Base-by-base conservation (phyloP, 192 early-diverging fungal genomes). In the Cladochytrium replicatum region DNA sequence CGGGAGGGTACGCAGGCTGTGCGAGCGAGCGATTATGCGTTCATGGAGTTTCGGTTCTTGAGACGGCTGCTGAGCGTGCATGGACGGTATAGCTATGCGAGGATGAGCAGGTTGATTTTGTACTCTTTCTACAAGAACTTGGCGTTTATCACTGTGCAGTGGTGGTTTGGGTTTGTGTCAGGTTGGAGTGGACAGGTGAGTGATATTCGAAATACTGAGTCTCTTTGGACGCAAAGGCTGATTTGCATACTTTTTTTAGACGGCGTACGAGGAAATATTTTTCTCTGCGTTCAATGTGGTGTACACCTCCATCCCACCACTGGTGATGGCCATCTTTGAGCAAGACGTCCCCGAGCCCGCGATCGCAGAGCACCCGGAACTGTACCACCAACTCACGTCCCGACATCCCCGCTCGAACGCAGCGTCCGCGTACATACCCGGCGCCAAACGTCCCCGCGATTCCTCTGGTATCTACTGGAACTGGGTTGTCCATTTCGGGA, bases 81-180 rank as follows among this genome's bases (percentile, higher is more conserved):
- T 46, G 78, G 78, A 2, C 58, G 75, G 31, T 78, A 52, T 48
- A 61, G 52, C 31, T 67, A 62, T 43, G 48, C 55, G 41, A 47
- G 70, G 41, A 29, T 77, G 26, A 37, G 50, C 9, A 32, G 50
- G 13, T 42, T 76, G 44, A 69, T 80, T 24, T 59, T 63, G 15
- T 75, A 67, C 52, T 63, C 41, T 4, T 76, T 80, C 46, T 80
- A 76, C 63, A 80, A 80, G 56, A 76, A 76, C 49, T 41, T 80
- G 43, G 64, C 66, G 9, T 60, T 72, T 31, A 74, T 76, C 39
- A 69, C 56, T 8, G 46, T 67, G 8, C 68, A 74, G 43, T 71
- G 63, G 46, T 59, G 55, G 38, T 76, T 69, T 50, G 70, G 77
- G 6, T 80, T 74, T 43, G 39, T 54, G 30, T 57, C 54, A 8